Base-by-base conservation (phyloP, 2,329 filamentous ascomycete genomes). In the Septoria petroselini region DNA sequence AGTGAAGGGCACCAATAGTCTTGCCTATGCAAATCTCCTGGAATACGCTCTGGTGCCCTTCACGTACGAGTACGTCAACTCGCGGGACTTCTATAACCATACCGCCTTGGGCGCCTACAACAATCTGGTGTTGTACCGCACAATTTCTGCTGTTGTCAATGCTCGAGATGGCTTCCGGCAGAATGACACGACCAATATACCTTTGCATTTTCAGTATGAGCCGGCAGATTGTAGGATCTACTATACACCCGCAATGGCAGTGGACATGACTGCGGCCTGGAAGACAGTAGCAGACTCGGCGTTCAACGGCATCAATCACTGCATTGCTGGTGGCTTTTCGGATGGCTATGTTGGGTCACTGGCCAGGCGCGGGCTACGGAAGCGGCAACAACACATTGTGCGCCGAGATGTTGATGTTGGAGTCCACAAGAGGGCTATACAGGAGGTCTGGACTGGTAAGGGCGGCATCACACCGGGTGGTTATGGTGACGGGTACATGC, bases 201-300 rank as follows among this genome's bases (percentile, higher is more conserved):
- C 76, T 2, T 66, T 76, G 12, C 76, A 79, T 54, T 79, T 72
- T 52, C 62, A 75, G 1, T 70, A 70, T 38, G 73, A 78, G 62
- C 64, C 72, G 18, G 66, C 71, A 1, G 75, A 78, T 59, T 79
- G 76, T 61, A 69, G 76, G 12, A 70, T 79, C 19, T 78, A 71
- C 64, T 78, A 75, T 67, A 78, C 76, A 2, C 67, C 68, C 27
- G 68, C 66, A n/a, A 79, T 78, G 72, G 58, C 75, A 39, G 68
- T 63, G 7, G 73, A 77, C 53, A 68, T 76, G 38, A 68, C 67
- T 7, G 71, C 71, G 31, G 63, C 75, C 15, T 79, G 76, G 76
- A 73, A 73, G 61, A 63, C 62, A 1, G 65, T 66, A 1, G 65
- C 64, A 4, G 63, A 68, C 46, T 62, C 60, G 1, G 65, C 63